phyloP scores from a whole-genome alignment of 2,329 filamentous ascomycete species.

The Trichoderma sp. region DNA sequence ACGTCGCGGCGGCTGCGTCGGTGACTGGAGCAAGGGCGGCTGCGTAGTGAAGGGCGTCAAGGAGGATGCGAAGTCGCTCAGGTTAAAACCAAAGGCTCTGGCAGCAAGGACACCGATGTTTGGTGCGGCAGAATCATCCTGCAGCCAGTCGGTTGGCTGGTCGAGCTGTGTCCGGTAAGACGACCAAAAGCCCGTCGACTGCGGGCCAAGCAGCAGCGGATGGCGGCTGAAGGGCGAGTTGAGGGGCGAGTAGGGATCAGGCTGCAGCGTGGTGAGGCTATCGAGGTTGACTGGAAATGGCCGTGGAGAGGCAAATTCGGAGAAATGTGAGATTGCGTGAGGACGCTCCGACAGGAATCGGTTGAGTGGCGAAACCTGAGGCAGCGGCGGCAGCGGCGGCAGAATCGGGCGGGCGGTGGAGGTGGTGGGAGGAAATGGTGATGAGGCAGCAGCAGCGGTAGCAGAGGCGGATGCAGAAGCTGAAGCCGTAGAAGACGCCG shows the following conservation, averaged over 20 bases:
- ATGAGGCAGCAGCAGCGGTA: not conserved
- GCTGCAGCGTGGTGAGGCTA: not conserved
- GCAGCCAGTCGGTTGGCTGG: not conserved
- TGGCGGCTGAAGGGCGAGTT: not conserved
- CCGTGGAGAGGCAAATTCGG: not conserved
- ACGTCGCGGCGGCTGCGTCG: not conserved
- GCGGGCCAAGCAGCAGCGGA: not conserved
- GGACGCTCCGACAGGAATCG: conserved; percentile 22
- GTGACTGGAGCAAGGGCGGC: not conserved
- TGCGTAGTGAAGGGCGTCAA: not conserved
- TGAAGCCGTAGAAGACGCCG: not conserved
- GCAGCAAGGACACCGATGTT: not conserved
- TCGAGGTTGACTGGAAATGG: not conserved
- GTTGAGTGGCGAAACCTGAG: conserved; percentile 17
- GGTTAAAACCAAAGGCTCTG: not conserved
- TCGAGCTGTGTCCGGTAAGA: not conserved
- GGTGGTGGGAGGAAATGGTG: not conserved
- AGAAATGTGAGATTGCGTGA: not conserved
- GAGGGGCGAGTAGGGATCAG: not conserved
- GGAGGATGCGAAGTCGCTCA: not conserved
- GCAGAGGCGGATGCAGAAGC: not conserved
- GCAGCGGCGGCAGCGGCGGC: conserved; percentile 14
- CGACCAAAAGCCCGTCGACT: not conserved
- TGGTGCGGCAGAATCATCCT: not conserved
- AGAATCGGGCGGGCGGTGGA: conserved; percentile 3